Evolutionary conservation across 345 rosid genomes (phyloP), one percentile per base, ranked within the genome.

Genomic region (Tarenaya hassleriana): DNA sequence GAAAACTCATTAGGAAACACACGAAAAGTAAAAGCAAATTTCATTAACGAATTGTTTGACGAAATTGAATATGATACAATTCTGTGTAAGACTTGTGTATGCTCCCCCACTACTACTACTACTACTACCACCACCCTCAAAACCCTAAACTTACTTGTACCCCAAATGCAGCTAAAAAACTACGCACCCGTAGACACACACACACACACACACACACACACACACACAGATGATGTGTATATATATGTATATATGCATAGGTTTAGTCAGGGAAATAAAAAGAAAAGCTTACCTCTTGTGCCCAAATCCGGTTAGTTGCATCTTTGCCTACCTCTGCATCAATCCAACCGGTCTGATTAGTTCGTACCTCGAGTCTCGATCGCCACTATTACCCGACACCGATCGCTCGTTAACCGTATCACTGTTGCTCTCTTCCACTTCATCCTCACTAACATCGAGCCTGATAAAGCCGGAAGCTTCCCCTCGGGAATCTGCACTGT

Each of bases 281-380:
- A 20, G 41, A 47, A 50, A 50, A 29, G 37, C 69, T 53, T 66
- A 66, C 61, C 70, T 59, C 29, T 59, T 59, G 50, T 66, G 42
- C 59, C 51, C 17, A 59, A 16, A 44, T 50, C 46, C 46, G 65
- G 41, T 47, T 10, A 49, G 12, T 13, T 24, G 5, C 34, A 3
- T 35, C 40, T 9, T 9, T 15, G 6, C 50, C 47, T 47, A 50
- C 59, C 47, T 52, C 60, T 60, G 61, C 70, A 66, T 66, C 65
- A 66, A 35, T 27, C 60, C 60, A n/a, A 86, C 46, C 18, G 97
- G 95, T 65, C 70, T 78, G 56, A 79, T 81, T 29, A 71, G 65
- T 61, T 74, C 70, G 19, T 79, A 35, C 14, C 63, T 66, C 17
- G 65, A 62, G 41, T 69, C 81, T 4, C 56, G 15, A 13, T 46